Conservation (phyloP, 805 yeast species). For the Myxozyma sirexii region DNA sequence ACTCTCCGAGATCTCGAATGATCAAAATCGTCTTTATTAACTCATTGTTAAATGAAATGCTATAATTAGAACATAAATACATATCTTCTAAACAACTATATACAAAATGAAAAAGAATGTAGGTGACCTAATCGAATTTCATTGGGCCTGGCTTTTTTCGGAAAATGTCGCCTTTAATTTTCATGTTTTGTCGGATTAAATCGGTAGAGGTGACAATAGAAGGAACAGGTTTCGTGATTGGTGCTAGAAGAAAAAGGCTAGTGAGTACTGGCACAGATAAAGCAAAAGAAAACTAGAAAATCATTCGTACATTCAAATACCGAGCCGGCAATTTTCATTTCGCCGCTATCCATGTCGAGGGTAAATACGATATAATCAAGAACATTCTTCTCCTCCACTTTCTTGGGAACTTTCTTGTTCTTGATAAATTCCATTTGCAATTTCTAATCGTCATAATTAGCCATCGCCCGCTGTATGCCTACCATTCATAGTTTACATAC, state of each 20-base stretch:
- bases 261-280: too few relatives aligned
- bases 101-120: neutral
- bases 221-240: constrained; percentile 23
- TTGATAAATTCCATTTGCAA: constrained; percentile 16
- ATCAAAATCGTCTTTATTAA: too few relatives aligned
- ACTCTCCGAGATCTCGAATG: too few relatives aligned
- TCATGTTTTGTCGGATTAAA: constrained; percentile 12
- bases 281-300: too few relatives aligned
- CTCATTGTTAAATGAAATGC: too few relatives aligned
- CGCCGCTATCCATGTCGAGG: constrained; percentile 12
- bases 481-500: constrained; percentile 4
- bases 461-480: neutral
- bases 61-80: neutral
- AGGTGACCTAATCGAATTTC: constrained; percentile 3
- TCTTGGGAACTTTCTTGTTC: constrained; percentile 15
- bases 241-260: constrained; percentile 15
- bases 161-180: constrained; percentile 29
- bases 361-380: constrained; percentile 28
- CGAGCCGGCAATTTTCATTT: constrained; percentile 24
- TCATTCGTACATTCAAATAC: constrained; percentile 29
- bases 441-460: neutral
- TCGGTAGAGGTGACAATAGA: neutral
- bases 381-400: constrained; percentile 12
- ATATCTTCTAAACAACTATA: neutral
- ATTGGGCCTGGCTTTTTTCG: constrained; percentile 19